These are phyloP conservation scores for Schizophyllum commune DNA, from an alignment of 1,284 basidiomycete genomes.

Conservation along the genomic window DNA sequence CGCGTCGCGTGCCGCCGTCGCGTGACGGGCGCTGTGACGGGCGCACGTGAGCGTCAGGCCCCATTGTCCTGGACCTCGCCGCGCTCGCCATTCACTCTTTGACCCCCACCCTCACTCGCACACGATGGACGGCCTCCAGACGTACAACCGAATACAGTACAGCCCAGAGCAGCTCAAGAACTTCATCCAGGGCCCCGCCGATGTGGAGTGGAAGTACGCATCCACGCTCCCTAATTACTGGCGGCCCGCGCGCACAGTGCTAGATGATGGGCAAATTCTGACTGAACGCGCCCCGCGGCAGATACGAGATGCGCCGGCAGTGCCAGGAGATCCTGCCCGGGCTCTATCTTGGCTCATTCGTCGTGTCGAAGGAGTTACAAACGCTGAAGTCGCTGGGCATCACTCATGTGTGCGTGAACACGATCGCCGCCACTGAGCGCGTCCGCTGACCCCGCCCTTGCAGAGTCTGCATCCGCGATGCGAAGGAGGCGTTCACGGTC, in stretches of 20 bases:
- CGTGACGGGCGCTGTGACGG: not conserved
- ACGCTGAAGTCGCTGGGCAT: constrained; percentile 59
- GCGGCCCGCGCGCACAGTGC: not conserved
- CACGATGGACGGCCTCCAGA: not conserved
- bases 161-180: constrained; percentile 50
- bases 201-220: constrained; percentile 69
- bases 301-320: constrained; percentile 92
- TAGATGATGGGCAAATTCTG: not conserved
- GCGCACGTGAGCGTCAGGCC: not conserved
- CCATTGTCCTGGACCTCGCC: not conserved
- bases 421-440: constrained; percentile 5
- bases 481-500: constrained; percentile 82
- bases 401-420: constrained; percentile 69
- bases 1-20: not conserved
- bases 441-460: constrained; percentile 1
- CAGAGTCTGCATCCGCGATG: constrained; percentile 83
- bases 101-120: not conserved
- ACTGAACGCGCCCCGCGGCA: constrained; percentile 21
- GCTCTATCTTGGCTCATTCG: constrained; percentile 82
- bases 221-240: constrained; percentile 3
- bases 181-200: constrained; percentile 66
- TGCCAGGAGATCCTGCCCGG: constrained; percentile 88
- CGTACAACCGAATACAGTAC: constrained; percentile 4
- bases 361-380: constrained; percentile 74
- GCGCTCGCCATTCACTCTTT: not conserved